Evolutionary conservation across 2,329 filamentous ascomycete species (phyloP).

Genomic region (Fusarium sp.): DNA sequence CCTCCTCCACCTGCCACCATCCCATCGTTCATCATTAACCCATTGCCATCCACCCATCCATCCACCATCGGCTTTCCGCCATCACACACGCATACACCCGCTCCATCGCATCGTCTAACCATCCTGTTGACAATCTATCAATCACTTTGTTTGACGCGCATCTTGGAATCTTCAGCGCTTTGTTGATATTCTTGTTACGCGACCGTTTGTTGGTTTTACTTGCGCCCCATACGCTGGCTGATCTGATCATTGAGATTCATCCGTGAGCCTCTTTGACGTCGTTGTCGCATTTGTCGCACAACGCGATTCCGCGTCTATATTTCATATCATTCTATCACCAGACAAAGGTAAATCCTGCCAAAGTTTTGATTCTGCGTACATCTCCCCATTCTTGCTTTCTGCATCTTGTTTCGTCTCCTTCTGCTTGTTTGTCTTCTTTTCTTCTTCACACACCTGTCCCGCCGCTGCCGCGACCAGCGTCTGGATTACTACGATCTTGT

Average conservation of each 20-base stretch:
- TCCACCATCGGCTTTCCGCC: slow-evolving; percentile 43
- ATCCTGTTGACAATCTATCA: slow-evolving; percentile 26
- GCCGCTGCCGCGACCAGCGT: slow-evolving; percentile 25
- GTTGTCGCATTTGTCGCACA: slow-evolving; percentile 41
- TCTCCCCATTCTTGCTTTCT: slow-evolving; percentile 19
- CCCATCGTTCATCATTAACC: slow-evolving; percentile 35
- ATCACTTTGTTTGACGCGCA: slow-evolving; percentile 14
- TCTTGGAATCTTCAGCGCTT: slow-evolving; percentile 22
- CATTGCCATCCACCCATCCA: slow-evolving; percentile 36
- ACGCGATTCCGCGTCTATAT: slow-evolving; percentile 43
- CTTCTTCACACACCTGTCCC: slow-evolving; percentile 22
- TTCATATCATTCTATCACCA: slow-evolving; percentile 39
- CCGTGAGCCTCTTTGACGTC: slow-evolving; percentile 32
- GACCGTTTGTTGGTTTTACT: slow-evolving; percentile 32
- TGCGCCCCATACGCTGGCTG: slow-evolving; percentile 16
- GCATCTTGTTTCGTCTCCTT: slow-evolving; percentile 16
- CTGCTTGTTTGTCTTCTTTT: slow-evolving; percentile 7
- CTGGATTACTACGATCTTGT: slow-evolving; percentile 35
- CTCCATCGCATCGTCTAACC: slow-evolving; percentile 41
- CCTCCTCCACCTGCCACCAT: slow-evolving; percentile 37
- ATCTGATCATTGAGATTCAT: slow-evolving; percentile 3
- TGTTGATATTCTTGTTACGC: slow-evolving; percentile 32
- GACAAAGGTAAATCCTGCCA: slow-evolving; percentile 40
- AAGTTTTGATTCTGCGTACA: not conserved
- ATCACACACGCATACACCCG: slow-evolving; percentile 40